Conservation (phyloP, 495 filamentous ascomycete genomes). For the Baudoinia panamericana region DNA sequence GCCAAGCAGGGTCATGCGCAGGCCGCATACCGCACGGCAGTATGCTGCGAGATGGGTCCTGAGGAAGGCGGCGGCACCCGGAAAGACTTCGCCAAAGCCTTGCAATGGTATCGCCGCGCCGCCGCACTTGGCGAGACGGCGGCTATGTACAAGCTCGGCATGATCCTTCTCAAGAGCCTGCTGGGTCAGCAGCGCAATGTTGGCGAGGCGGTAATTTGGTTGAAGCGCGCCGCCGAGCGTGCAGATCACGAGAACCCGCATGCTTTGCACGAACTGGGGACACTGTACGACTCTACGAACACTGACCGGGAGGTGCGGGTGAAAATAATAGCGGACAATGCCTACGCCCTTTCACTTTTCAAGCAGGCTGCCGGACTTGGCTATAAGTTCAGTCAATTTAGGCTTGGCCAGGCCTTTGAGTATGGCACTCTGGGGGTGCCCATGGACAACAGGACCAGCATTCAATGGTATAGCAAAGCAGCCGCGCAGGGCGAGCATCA, state of each 20-base stretch:
- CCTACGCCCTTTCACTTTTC: slow-evolving; percentile 67
- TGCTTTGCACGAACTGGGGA: slow-evolving; percentile 79
- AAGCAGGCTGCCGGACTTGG: slow-evolving; percentile 77
- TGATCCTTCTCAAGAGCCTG: slow-evolving; percentile 88
- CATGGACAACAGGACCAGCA: slow-evolving; percentile 69
- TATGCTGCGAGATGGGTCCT: slow-evolving; percentile 93
- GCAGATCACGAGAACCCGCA: slow-evolving; percentile 87
- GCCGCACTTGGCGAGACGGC: slow-evolving; percentile 79
- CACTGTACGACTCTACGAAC: slow-evolving; percentile 62
- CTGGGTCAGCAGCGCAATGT: slow-evolving; percentile 77
- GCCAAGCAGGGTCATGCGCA: slow-evolving; percentile 77
- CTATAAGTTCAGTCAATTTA: slow-evolving; percentile 91
- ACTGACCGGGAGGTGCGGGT: slow-evolving; percentile 30
- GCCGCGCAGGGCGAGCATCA: slow-evolving; percentile 92
- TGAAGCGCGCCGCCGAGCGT: slow-evolving; percentile 82
- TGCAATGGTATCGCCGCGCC: slow-evolving; percentile 95
- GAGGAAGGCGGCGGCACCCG: slow-evolving; percentile 86
- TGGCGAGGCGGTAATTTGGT: slow-evolving; percentile 74
- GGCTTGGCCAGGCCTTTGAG: slow-evolving; percentile 76
- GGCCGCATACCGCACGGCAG: slow-evolving; percentile 85
- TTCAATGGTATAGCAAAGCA: slow-evolving; percentile 85
- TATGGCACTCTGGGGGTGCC: slow-evolving; percentile 73
- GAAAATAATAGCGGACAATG: slow-evolving; percentile 63
- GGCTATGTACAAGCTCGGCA: slow-evolving; percentile 96
- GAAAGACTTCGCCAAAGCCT: slow-evolving; percentile 80